Conservation (phyloP, 495 filamentous ascomycete species). For the Penicillium mononematosum region DNA sequence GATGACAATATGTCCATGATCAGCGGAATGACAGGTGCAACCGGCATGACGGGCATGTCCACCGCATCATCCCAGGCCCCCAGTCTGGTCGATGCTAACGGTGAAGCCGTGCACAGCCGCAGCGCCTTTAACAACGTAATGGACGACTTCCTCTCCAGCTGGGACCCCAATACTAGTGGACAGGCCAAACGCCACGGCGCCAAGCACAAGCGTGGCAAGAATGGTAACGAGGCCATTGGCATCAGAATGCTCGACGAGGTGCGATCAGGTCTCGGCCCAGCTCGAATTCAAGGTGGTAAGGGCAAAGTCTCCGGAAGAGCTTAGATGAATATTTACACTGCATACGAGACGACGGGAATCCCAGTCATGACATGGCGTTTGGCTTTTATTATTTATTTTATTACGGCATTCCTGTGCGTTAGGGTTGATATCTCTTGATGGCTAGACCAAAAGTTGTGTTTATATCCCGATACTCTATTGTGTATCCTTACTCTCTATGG, state of each 20-base stretch:
- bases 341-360: constrained; percentile 31
- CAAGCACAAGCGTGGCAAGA: constrained; percentile 67
- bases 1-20: constrained; percentile 54
- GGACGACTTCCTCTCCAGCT: constrained; percentile 84
- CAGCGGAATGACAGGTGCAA: constrained; percentile 51
- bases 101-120: constrained; percentile 51
- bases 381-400: constrained; percentile 14
- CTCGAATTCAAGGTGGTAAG: constrained; percentile 36
- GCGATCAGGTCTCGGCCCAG: constrained; percentile 73
- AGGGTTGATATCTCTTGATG: constrained; percentile 21
- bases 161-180: constrained; percentile 61
- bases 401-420: constrained; percentile 23
- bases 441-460: constrained; percentile 29
- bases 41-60: constrained; percentile 46
- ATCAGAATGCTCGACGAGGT: constrained; percentile 91
- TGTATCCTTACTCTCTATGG: constrained; percentile 6
- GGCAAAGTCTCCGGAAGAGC: constrained; percentile 34
- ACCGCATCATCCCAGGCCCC: constrained; percentile 48
- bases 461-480: constrained; percentile 11
- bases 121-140: constrained; percentile 83
- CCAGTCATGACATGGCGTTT: constrained; percentile 31
- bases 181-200: constrained; percentile 62
- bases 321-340: constrained; percentile 20
- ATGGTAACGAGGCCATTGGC: constrained; percentile 76
- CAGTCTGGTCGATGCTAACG: constrained; percentile 40